phyloP scores from a whole-genome alignment of 1,284 basidiomycete genomes.

The Termitomyces sp. region DNA sequence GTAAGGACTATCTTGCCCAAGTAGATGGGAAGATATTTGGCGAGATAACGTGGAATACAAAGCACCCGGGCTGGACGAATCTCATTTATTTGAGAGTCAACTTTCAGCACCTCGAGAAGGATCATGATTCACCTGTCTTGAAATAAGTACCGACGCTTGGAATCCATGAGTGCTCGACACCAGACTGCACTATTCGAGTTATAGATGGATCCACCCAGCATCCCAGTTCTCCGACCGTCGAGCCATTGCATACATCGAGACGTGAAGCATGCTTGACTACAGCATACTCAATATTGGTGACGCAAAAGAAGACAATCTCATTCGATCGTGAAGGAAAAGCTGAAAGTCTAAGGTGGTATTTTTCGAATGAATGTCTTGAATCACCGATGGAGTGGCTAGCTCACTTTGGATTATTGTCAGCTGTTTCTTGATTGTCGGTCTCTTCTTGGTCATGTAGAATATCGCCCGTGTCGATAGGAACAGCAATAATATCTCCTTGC shows the following conservation, averaged over 20 bases:
- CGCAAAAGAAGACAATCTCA: constrained; percentile 61
- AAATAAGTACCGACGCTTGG: constrained; percentile 60
- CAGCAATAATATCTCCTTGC: constrained; percentile 76
- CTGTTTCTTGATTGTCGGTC: constrained; percentile 2
- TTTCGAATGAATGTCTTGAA: not conserved
- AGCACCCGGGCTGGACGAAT: constrained; percentile 16
- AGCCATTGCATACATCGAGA: constrained; percentile 45
- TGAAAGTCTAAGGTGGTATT: constrained; percentile 11
- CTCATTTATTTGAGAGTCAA: constrained; percentile 4
- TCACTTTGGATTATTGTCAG: constrained; percentile 4
- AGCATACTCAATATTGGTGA: constrained; percentile 75
- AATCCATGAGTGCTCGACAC: constrained; percentile 66
- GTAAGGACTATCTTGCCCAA: constrained; percentile 33
- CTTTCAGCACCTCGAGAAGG: not conserved
- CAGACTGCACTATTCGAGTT: constrained; percentile 78
- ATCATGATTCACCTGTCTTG: constrained; percentile 36
- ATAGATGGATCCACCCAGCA: constrained; percentile 76
- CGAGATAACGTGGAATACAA: constrained; percentile 22
- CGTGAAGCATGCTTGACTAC: constrained; percentile 35
- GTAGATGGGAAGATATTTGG: constrained; percentile 23
- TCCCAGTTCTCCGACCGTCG: constrained; percentile 68
- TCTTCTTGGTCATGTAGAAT: constrained; percentile 2
- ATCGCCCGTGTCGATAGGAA: constrained; percentile 59
- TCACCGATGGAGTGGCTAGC: not conserved
- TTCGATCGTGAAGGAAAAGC: constrained; percentile 24